These are phyloP conservation scores for Trifolium dubium DNA, from an alignment of 306 rosid genomes.

Conservation along the genomic window DNA sequence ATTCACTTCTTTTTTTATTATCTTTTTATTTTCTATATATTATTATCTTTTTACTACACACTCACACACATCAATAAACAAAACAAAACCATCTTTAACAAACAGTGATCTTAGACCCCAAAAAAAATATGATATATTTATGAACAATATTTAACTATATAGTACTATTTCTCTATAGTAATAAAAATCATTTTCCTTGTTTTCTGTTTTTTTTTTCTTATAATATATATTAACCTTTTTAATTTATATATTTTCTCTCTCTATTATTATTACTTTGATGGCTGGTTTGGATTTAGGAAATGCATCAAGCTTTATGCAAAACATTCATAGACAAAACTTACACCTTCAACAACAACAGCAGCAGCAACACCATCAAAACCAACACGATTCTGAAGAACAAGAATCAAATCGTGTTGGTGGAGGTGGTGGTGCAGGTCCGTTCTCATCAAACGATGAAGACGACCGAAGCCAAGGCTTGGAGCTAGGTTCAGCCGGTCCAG, in stretches of 20 bases:
- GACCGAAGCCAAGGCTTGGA: constrained; percentile 59
- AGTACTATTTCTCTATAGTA: constrained; percentile 38
- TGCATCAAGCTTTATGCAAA: constrained; percentile 74
- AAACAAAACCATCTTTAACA: constrained; percentile 49
- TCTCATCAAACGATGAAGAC: constrained; percentile 54
- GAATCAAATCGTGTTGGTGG: constrained; percentile 19
- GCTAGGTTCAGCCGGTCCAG: constrained; percentile 47
- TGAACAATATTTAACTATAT: not conserved
- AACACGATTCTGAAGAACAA: constrained; percentile 50
- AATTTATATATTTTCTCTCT: constrained; percentile 38
- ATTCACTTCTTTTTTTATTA: not conserved
- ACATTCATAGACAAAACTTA: constrained; percentile 66
- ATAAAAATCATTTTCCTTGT: constrained; percentile 58
- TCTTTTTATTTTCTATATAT: not conserved
- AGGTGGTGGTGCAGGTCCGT: constrained; percentile 35
- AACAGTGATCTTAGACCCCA: constrained; percentile 41
- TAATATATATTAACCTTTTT: constrained; percentile 26
- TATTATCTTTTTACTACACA: constrained; percentile 5
- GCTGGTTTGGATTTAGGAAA: constrained; percentile 97
- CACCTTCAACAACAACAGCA: constrained; percentile 57
- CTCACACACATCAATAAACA: constrained; percentile 50
- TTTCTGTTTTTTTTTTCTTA: constrained; percentile 55
- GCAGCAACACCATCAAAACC: not conserved
- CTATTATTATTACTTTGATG: constrained; percentile 45
- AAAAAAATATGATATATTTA: not conserved